Conservation (phyloP, 1,139 yeast genomes). For the Candida neerlandica region DNA sequence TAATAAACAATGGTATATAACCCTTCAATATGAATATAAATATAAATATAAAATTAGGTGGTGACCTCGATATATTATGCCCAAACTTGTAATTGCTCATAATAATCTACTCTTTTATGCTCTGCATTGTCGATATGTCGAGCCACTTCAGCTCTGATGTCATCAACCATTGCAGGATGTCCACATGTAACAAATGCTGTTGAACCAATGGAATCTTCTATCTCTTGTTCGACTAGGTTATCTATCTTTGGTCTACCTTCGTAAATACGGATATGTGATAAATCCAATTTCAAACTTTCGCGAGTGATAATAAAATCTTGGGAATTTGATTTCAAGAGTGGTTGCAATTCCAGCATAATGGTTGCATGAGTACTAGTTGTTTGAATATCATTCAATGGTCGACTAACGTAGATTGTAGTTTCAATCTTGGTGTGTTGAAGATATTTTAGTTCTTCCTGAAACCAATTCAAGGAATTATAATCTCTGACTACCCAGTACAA, state of each 20-base stretch:
- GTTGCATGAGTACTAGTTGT: background rate
- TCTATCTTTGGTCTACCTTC: conserved; percentile 50
- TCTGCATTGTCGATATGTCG: conserved; percentile 27
- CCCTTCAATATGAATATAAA: background rate
- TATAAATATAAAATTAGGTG: too few relatives aligned
- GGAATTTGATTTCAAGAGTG: background rate
- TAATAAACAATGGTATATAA: background rate
- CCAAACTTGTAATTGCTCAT: conserved; percentile 50
- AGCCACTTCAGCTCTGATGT: conserved; percentile 38
- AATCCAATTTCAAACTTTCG: conserved; percentile 18
- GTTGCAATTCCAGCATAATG: background rate
- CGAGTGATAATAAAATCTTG: background rate
- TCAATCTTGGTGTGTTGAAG: conserved; percentile 34
- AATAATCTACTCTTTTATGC: conserved; percentile 46
- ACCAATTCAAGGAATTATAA: conserved; percentile 48
- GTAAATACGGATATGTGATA: conserved; percentile 38
- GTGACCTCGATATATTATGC: conserved; percentile 20
- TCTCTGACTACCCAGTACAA: conserved; percentile 58
- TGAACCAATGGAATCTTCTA: conserved; percentile 40
- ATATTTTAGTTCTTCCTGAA: conserved; percentile 47
- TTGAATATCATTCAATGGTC: conserved; percentile 24
- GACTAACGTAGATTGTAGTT: conserved; percentile 47
- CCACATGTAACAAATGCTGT: conserved; percentile 52
- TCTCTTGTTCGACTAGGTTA: conserved; percentile 35
- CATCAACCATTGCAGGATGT: conserved; percentile 54